A percentile compares a stretch with the other conserved stretches of the same genome.
Conservation (phyloP, 169 alveolate genomes). For the Babesia gibsoni region DNA sequence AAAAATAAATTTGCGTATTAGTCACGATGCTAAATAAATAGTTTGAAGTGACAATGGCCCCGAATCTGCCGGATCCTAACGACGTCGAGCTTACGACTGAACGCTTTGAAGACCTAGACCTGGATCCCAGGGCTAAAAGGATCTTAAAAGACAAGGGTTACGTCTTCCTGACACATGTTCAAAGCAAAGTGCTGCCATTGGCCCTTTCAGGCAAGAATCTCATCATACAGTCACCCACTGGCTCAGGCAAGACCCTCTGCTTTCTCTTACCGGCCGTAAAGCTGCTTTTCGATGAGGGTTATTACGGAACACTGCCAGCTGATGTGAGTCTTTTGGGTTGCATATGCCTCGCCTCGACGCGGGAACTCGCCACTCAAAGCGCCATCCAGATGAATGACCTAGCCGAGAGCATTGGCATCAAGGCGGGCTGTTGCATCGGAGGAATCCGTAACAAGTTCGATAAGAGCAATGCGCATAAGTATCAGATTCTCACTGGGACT, state of each 20-base stretch:
- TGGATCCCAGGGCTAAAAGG: conserved; percentile 49
- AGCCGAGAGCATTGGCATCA: conserved; percentile 58
- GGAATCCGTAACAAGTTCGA: conserved; percentile 68
- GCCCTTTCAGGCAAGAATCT: conserved; percentile 85
- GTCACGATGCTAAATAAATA: not conserved
- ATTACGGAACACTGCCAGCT: conserved; percentile 52
- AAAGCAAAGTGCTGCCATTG: conserved; percentile 84
- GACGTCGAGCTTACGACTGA: conserved; percentile 62
- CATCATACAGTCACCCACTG: conserved; percentile 88
- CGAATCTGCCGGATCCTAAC: conserved; percentile 1
- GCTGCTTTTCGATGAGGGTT: conserved; percentile 58
- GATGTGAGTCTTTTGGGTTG: conserved; percentile 69
- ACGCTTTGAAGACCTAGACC: conserved; percentile 52
- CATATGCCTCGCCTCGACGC: conserved; percentile 72
- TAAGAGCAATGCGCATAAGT: conserved; percentile 46
- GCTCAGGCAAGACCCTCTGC: conserved; percentile 90
- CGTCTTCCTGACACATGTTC: conserved; percentile 82
- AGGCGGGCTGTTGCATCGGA: conserved; percentile 72
- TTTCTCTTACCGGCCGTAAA: conserved; percentile 81
- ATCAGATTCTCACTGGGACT: conserved; percentile 75
- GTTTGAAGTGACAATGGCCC: not conserved
- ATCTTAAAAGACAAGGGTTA: conserved; percentile 77
- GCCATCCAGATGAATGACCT: conserved; percentile 71
- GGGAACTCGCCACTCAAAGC: conserved; percentile 76
- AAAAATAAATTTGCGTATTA: not conserved